A percentile compares a stretch with the other conserved stretches of the same genome.
Evolutionary conservation across 371 early-diverging fungal species (phyloP).

Genomic region (Mortierella sp.): DNA sequence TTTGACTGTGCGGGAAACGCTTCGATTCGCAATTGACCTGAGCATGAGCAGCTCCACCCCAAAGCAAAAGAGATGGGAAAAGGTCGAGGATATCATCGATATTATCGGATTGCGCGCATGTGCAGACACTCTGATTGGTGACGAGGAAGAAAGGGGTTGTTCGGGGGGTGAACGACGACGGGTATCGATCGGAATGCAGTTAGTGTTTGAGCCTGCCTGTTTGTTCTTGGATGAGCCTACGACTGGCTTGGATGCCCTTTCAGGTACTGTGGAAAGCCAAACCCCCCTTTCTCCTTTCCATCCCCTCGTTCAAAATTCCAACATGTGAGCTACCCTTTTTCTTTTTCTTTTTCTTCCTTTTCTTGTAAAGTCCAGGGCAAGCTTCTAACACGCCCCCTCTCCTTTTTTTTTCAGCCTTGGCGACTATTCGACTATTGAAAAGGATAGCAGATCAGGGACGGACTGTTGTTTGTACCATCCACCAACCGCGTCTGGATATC

Average conservation of each 20-base stretch:
- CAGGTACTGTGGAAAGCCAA: too few relatives aligned
- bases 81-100: conserved; percentile 34
- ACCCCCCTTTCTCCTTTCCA: too few relatives aligned
- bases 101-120: conserved; percentile 39
- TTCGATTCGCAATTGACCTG: conserved; percentile 49
- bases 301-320: too few relatives aligned
- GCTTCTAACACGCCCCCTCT: too few relatives aligned
- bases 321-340: too few relatives aligned
- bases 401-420: not conserved
- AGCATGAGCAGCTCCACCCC: conserved; percentile 17
- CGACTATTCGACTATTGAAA: conserved; percentile 20
- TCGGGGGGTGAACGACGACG: conserved; percentile 90
- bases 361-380: not conserved
- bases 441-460: conserved; percentile 15
- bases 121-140: conserved; percentile 78
- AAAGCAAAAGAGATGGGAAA: not conserved
- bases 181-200: conserved; percentile 86
- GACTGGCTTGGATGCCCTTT: conserved; percentile 63
- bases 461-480: conserved; percentile 39
- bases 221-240: conserved; percentile 96
- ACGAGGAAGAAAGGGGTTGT: conserved; percentile 73
- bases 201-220: conserved; percentile 87
- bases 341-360: not conserved
- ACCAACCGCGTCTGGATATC: conserved; percentile 33
- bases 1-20: conserved; percentile 56